These are phyloP conservation scores for Bretschneidera sinensis DNA, from an alignment of 345 rosid genomes.

Conservation along the genomic window DNA sequence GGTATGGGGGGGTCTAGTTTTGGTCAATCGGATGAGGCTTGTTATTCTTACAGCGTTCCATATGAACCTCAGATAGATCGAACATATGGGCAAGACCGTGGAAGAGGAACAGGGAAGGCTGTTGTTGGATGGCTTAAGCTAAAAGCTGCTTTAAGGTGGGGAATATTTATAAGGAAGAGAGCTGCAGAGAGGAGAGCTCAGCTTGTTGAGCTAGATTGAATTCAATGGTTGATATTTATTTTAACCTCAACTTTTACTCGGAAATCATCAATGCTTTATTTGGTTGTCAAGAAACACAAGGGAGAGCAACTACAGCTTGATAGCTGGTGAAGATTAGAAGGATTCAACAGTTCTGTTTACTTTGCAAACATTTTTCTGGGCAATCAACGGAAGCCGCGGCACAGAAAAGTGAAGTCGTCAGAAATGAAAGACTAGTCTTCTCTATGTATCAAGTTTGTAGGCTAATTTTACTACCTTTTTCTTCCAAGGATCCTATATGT, in stretches of 20 bases:
- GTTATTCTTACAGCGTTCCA: conserved; percentile 48
- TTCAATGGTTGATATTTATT: background rate
- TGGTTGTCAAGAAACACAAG: no score
- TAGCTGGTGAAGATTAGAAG: background rate
- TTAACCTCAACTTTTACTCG: background rate
- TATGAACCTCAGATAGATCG: conserved; percentile 45
- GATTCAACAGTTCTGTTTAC: background rate
- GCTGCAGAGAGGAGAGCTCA: conserved; percentile 93
- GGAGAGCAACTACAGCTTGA: background rate
- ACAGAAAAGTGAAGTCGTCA: background rate
- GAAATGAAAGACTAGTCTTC: no score
- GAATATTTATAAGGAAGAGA: conserved; percentile 87
- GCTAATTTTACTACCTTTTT: background rate
- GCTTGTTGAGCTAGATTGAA: conserved; percentile 68
- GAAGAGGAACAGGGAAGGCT: conserved; percentile 75
- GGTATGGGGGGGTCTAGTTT: conserved; percentile 49
- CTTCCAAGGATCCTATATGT: background rate
- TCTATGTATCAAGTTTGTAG: no score
- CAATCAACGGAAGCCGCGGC: background rate
- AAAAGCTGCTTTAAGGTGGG: conserved; percentile 89
- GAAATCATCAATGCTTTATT: no score
- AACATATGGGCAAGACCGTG: conserved; percentile 25
- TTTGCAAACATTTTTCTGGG: no score
- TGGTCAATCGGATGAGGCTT: conserved; percentile 48
- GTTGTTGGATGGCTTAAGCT: conserved; percentile 96